Evolutionary conservation across 495 filamentous ascomycete genomes (phyloP), one percentile per base, ranked within the genome.

Genomic region (Tuber magnatum): DNA sequence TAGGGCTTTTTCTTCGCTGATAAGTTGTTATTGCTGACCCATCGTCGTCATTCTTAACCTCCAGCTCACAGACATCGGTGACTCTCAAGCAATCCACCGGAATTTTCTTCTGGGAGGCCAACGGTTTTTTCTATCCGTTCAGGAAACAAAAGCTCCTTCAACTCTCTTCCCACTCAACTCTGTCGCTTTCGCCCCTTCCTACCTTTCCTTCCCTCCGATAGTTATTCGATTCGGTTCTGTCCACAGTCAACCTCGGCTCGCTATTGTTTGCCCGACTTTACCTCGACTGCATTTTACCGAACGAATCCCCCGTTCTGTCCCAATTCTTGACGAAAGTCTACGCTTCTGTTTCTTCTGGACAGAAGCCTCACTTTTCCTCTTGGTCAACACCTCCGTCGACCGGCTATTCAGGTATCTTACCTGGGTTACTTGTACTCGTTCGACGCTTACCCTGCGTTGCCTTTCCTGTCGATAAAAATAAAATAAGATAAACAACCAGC

Each of bases 11-110:
- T 65, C 14, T 35, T 18, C 56, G 32, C 56, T 28, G 12, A 65
- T 72, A 79, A 78, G 74, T 72, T 56, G 72, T 79, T 77, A 46
- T 73, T 70, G 73, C 77, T 79, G 77, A 79, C 77, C 76, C 77
- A 78, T 79, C 77, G 76, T 79, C 77, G 61, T 79, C 77, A 75
- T 74, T 79, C 69, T 79, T 76, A 35, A 70, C 70, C 75, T 73
- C 46, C 68, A 71, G 75, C 71, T 61, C 76, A 75, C 72, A 79
- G 77, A 74, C 74, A 71, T 65, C 72, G 69, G 71, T 76, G 74
- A 70, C 68, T 39, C 43, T 75, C 71, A 61, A 71, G 69, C 71
- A 79, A 74, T 72, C 43, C 72, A 32, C 43, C 74, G 39, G 74
- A 43, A 51, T 42, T 68, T 61, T 46, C 35, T 71, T 39, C 72